phyloP scores from a whole-genome alignment of 1,284 basidiomycete genomes.

The Cutaneotrichosporon cyanovorans region DNA sequence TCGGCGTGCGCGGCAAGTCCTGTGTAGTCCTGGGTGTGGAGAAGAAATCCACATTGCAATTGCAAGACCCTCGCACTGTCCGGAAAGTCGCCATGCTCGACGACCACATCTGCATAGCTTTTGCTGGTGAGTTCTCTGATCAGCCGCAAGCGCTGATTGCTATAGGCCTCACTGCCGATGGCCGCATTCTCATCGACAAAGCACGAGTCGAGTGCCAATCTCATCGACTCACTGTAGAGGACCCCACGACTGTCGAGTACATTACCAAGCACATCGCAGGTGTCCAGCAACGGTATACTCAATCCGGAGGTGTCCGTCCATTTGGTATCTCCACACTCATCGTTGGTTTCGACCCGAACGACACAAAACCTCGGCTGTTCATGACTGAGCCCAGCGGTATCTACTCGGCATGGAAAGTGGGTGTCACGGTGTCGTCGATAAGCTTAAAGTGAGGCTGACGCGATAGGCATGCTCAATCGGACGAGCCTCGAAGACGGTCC shows the following conservation, averaged over 20 bases:
- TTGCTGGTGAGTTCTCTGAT: constrained; percentile 64
- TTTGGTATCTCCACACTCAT: constrained; percentile 97
- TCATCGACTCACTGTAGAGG: constrained; percentile 94
- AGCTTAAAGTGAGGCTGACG: neutral
- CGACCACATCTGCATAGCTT: constrained; percentile 94
- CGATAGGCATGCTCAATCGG: constrained; percentile 90
- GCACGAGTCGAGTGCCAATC: constrained; percentile 97
- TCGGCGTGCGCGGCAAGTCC: constrained; percentile 89
- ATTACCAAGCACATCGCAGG: constrained; percentile 97
- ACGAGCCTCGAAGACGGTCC: constrained; percentile 93
- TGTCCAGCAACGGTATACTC: constrained; percentile 90
- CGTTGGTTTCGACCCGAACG: constrained; percentile 93
- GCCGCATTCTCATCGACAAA: constrained; percentile 95
- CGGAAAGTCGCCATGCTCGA: constrained; percentile 98
- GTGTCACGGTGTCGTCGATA: constrained; percentile 22
- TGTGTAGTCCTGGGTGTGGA: constrained; percentile 96
- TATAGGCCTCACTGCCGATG: constrained; percentile 93
- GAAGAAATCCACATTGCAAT: constrained; percentile 95
- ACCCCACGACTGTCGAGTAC: constrained; percentile 96
- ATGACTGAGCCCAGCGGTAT: constrained; percentile 98
- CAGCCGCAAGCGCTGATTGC: neutral
- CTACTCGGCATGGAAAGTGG: constrained; percentile 96
- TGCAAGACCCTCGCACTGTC: constrained; percentile 96
- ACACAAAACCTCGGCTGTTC: constrained; percentile 79
- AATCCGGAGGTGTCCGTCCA: constrained; percentile 96